These are phyloP conservation scores for Kazachstania sp. DNA, from an alignment of 1,139 yeast species.

Conservation along the genomic window DNA sequence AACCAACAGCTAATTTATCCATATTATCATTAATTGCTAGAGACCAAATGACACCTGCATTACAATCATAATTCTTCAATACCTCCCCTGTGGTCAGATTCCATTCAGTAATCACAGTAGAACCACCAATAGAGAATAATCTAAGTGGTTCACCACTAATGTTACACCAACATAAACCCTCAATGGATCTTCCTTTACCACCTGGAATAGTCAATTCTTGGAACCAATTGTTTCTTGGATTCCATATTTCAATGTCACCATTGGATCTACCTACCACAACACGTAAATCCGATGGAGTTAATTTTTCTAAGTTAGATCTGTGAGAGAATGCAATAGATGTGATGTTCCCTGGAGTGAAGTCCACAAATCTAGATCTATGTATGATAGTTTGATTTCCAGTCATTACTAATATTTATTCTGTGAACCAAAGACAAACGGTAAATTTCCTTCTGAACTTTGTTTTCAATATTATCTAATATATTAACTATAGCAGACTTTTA, in stretches of 20 bases:
- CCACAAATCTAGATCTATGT: slow-evolving; percentile 90
- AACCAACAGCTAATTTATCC: slow-evolving; percentile 73
- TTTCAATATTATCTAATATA: no score
- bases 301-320: slow-evolving; percentile 37
- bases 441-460: no score
- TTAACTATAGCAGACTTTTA: no score
- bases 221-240: slow-evolving; percentile 59
- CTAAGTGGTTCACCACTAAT: slow-evolving; percentile 47
- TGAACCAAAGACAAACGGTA: no score
- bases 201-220: slow-evolving; percentile 64
- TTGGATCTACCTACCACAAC: slow-evolving; percentile 89
- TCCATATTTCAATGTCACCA: slow-evolving; percentile 96
- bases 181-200: slow-evolving; percentile 74
- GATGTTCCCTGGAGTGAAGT: slow-evolving; percentile 76
- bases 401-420: background rate
- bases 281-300: slow-evolving; percentile 57
- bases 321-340: slow-evolving; percentile 80
- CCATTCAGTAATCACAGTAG: slow-evolving; percentile 91
- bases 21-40: slow-evolving; percentile 58
- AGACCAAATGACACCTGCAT: slow-evolving; percentile 93
- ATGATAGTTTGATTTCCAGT: slow-evolving; percentile 27
- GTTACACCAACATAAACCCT: slow-evolving; percentile 76
- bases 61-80: slow-evolving; percentile 70
- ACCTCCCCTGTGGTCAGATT: slow-evolving; percentile 69
- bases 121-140: slow-evolving; percentile 88